These are phyloP conservation scores for Capronia coronata DNA, from an alignment of 2,329 filamentous ascomycete species.

Conservation along the genomic window DNA sequence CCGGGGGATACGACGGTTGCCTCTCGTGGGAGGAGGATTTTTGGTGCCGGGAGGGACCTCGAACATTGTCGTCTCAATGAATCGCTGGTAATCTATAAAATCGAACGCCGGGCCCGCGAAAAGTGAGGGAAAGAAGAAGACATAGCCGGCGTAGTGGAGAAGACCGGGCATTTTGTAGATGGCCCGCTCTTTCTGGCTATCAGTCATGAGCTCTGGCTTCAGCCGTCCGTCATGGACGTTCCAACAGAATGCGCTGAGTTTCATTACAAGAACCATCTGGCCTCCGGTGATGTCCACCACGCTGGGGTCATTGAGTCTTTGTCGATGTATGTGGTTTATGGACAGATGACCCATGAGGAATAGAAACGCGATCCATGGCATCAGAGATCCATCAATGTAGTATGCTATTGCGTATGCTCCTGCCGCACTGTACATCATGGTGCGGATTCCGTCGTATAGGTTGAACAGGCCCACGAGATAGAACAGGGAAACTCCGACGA, in stretches of 20 bases:
- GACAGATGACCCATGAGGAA: conserved; percentile 97
- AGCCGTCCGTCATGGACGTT: conserved; percentile 89
- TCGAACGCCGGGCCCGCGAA: conserved; percentile 91
- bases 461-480: conserved; percentile 92
- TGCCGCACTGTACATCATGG: conserved; percentile 69
- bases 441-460: conserved; percentile 76
- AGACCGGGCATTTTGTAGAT: conserved; percentile 66
- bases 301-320: conserved; percentile 60
- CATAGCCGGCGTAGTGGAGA: conserved; percentile 80
- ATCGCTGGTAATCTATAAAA: conserved; percentile 83
- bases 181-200: conserved; percentile 76
- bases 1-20: conserved; percentile 85
- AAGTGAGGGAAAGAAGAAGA: conserved; percentile 89
- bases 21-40: conserved; percentile 73
- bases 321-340: conserved; percentile 76
- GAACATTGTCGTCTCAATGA: conserved; percentile 94
- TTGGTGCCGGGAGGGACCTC: conserved; percentile 72
- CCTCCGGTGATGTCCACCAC: conserved; percentile 82
- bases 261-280: conserved; percentile 98
- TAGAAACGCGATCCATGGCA: conserved; percentile 94
- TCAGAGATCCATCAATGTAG: conserved; percentile 77
- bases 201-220: conserved; percentile 70
- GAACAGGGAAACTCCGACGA: conserved; percentile 72
- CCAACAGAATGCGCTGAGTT: conserved; percentile 94
- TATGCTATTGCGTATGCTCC: conserved; percentile 78